Evolutionary conservation across 208 protist genomes (phyloP).

Genomic region (Leptomonas pyrrhocoris): DNA sequence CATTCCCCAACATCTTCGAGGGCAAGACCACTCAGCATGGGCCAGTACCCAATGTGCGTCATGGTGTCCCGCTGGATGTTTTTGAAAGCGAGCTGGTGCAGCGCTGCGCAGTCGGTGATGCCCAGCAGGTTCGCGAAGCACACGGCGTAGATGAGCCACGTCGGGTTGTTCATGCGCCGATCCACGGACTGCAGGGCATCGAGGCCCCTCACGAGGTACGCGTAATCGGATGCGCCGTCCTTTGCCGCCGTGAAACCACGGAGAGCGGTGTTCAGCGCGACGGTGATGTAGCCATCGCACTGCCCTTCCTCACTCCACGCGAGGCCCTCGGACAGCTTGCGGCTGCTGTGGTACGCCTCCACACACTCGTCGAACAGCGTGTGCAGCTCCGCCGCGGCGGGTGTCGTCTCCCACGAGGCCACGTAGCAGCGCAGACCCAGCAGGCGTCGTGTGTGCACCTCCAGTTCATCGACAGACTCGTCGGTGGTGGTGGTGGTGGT

Average conservation of each 20-base stretch:
- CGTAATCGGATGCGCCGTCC: conserved; percentile 25
- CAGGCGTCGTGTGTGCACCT: conserved; percentile 59
- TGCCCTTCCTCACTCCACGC: conserved; percentile 86
- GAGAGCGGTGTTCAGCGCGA: conserved; percentile 71
- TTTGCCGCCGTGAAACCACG: conserved; percentile 48
- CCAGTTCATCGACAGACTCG: conserved; percentile 13
- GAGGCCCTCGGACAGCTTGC: conserved; percentile 56
- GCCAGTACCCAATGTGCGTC: conserved; percentile 86
- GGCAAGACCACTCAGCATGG: conserved; percentile 60
- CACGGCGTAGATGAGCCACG: conserved; percentile 76
- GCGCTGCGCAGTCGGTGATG: conserved; percentile 62
- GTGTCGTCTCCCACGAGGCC: conserved; percentile 58
- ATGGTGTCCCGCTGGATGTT: conserved; percentile 91
- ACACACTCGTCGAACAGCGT: conserved; percentile 52
- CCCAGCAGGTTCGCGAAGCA: conserved; percentile 74
- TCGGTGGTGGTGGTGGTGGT: neutral
- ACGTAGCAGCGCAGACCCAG: conserved; percentile 79
- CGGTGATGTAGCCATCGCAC: conserved; percentile 85
- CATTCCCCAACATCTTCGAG: conserved; percentile 62
- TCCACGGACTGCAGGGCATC: conserved; percentile 57
- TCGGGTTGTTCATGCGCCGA: conserved; percentile 77
- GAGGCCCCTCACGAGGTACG: conserved; percentile 56
- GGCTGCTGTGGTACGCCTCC: conserved; percentile 47
- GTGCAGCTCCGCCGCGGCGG: conserved; percentile 34
- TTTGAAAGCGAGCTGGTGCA: conserved; percentile 81